Evolutionary conservation across 768 basidiomycete genomes (phyloP).

Genomic region (Auricularia auricula-judae): DNA sequence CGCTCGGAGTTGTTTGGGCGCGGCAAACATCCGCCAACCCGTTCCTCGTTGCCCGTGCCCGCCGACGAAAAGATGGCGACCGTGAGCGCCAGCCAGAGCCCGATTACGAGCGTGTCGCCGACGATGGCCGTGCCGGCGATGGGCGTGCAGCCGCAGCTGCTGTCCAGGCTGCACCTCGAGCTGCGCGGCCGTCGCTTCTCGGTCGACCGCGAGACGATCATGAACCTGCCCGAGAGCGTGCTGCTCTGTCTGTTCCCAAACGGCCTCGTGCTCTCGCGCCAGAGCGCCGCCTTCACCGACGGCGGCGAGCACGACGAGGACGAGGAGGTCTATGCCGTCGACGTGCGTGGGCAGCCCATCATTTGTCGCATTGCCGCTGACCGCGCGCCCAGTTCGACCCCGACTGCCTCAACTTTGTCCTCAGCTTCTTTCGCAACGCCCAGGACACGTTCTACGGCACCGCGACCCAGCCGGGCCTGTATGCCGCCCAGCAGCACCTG

Average conservation of each 20-base stretch:
- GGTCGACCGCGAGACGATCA: constrained; percentile 93
- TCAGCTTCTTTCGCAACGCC: constrained; percentile 82
- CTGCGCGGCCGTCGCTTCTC: constrained; percentile 84
- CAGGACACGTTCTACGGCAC: constrained; percentile 91
- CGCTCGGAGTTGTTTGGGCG: background rate
- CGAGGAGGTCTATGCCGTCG: constrained; percentile 92
- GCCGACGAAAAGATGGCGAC: background rate
- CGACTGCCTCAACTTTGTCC: constrained; percentile 88
- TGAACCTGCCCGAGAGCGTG: constrained; percentile 97
- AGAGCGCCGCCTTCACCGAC: constrained; percentile 64
- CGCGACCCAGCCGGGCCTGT: constrained; percentile 55
- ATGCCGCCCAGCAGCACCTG: constrained; percentile 69
- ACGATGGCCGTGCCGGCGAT: constrained; percentile 34
- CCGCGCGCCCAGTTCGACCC: constrained; percentile 75
- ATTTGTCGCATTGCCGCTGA: background rate
- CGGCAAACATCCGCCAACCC: background rate
- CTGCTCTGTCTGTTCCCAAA: constrained; percentile 95
- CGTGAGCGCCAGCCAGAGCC: constrained; percentile 9
- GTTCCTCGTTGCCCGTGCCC: background rate
- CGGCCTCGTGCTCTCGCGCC: constrained; percentile 84
- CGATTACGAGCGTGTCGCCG: constrained; percentile 47
- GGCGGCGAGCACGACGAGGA: constrained; percentile 69
- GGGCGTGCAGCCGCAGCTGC: constrained; percentile 73
- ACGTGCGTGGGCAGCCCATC: constrained; percentile 48
- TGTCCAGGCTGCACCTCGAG: constrained; percentile 84